A percentile compares a stretch with the other conserved stretches of the same genome.
Conservation (phyloP, 1,284 basidiomycete species). For the Cryptococcus deneoformans region DNA sequence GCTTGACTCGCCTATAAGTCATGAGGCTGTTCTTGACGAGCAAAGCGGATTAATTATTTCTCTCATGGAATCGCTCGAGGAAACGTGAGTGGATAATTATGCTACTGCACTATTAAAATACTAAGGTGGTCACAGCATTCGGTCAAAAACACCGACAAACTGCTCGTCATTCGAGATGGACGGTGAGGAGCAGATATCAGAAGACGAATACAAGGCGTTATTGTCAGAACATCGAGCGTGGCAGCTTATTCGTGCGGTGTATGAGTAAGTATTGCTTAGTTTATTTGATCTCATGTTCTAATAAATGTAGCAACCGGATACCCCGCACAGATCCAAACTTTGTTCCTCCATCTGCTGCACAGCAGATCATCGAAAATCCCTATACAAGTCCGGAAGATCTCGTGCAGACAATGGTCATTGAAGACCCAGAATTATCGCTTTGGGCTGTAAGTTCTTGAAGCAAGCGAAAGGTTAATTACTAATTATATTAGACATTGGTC, state of each 20-base stretch:
- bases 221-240: slow-evolving; percentile 46
- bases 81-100: slow-evolving; percentile 24
- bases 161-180: slow-evolving; percentile 15
- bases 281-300: neutral
- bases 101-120: neutral
- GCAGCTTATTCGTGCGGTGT: slow-evolving; percentile 40
- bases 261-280: slow-evolving; percentile 26
- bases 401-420: slow-evolving; percentile 40
- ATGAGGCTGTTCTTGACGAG: slow-evolving; percentile 40
- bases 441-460: slow-evolving; percentile 28
- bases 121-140: slow-evolving; percentile 5
- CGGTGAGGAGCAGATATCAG: slow-evolving; percentile 24
- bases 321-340: slow-evolving; percentile 30
- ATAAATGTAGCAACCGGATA: slow-evolving; percentile 28
- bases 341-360: slow-evolving; percentile 22
- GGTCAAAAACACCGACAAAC: slow-evolving; percentile 13
- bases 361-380: slow-evolving; percentile 30
- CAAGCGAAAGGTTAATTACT: neutral
- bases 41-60: slow-evolving; percentile 32
- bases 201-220: slow-evolving; percentile 33
- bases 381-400: slow-evolving; percentile 43
- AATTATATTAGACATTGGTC: slow-evolving; percentile 26
- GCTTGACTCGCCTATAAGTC: slow-evolving; percentile 36
- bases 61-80: slow-evolving; percentile 33
- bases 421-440: slow-evolving; percentile 38